Conservation (phyloP, 495 filamentous ascomycete species). For the Penicillium simplicissimum region DNA sequence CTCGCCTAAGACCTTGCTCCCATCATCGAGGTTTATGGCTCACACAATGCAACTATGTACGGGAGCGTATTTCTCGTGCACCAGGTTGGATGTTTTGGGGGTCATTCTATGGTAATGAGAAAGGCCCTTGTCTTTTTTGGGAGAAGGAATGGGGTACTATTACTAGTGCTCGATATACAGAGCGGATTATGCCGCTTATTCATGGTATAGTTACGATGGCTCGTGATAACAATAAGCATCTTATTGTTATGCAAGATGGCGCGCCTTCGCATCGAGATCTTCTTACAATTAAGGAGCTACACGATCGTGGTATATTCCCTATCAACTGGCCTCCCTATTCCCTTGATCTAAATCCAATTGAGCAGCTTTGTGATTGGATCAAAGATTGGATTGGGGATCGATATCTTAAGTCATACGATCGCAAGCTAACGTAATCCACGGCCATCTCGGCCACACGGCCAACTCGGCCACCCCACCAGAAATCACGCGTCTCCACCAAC, state of each 20-base stretch:
- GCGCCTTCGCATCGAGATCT: neutral
- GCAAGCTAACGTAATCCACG: neutral
- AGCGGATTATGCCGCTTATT: neutral
- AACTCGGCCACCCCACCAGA: too few relatives aligned
- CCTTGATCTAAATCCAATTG: slow-evolving; percentile 23
- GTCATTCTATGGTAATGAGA: slow-evolving; percentile 2
- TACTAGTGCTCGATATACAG: neutral
- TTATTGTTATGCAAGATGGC: slow-evolving; percentile 12
- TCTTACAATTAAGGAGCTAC: slow-evolving; percentile 6
- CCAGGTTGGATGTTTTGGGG: slow-evolving; percentile 13
- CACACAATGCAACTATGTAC: too few relatives aligned
- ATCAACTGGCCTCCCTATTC: slow-evolving; percentile 19
- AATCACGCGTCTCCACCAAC: slow-evolving; percentile 3
- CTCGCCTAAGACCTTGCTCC: too few relatives aligned
- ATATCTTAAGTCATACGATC: neutral
- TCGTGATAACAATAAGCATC: neutral
- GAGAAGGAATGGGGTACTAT: neutral
- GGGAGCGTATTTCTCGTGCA: neutral
- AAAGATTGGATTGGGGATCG: neutral
- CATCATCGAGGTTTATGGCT: too few relatives aligned
- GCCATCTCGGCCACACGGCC: too few relatives aligned
- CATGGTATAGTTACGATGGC: neutral
- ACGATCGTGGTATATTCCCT: too few relatives aligned
- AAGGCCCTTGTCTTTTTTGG: slow-evolving; percentile 2
- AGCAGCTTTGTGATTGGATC: slow-evolving; percentile 7